Percentiles rank a stretch among this genome's conserved stretches.
Conservation (phyloP, 1,284 basidiomycete genomes). For the Cryptococcus sp. region DNA sequence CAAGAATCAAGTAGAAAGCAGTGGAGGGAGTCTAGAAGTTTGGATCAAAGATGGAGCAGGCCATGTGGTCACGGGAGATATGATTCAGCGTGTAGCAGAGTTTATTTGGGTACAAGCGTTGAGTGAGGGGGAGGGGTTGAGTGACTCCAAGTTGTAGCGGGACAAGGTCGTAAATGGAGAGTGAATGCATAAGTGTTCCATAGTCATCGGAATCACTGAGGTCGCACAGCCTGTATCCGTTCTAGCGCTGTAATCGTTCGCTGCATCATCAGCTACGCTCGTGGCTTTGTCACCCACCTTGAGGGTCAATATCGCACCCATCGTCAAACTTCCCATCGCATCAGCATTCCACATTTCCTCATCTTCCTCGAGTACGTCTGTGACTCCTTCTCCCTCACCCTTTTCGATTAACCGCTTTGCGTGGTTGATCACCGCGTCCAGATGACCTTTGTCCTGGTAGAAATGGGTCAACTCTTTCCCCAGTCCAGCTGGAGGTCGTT, state of each 20-base stretch:
- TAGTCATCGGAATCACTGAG: too few relatives aligned
- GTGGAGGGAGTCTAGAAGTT: constrained; percentile 24
- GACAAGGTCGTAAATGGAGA: background rate
- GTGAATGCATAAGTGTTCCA: background rate
- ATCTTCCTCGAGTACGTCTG: constrained; percentile 40
- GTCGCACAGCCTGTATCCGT: constrained; percentile 8
- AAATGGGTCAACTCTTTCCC: constrained; percentile 69
- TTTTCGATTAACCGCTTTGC: constrained; percentile 63
- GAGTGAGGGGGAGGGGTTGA: background rate
- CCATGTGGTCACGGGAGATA: constrained; percentile 45
- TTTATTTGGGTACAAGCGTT: constrained; percentile 45
- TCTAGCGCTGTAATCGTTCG: constrained; percentile 28
- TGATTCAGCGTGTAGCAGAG: constrained; percentile 40
- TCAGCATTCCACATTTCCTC: constrained; percentile 50
- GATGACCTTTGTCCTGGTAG: constrained; percentile 62
- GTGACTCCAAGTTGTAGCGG: background rate
- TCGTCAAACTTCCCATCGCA: constrained; percentile 69
- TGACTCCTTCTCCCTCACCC: constrained; percentile 24
- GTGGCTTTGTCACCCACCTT: constrained; percentile 20
- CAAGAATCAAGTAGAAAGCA: constrained; percentile 3
- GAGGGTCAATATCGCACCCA: constrained; percentile 74
- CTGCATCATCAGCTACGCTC: constrained; percentile 2
- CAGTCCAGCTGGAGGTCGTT: constrained; percentile 66
- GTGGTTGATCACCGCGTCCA: constrained; percentile 64
- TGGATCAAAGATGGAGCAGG: constrained; percentile 43